Conservation (phyloP, 208 protist species). For the Leishmania major region DNA sequence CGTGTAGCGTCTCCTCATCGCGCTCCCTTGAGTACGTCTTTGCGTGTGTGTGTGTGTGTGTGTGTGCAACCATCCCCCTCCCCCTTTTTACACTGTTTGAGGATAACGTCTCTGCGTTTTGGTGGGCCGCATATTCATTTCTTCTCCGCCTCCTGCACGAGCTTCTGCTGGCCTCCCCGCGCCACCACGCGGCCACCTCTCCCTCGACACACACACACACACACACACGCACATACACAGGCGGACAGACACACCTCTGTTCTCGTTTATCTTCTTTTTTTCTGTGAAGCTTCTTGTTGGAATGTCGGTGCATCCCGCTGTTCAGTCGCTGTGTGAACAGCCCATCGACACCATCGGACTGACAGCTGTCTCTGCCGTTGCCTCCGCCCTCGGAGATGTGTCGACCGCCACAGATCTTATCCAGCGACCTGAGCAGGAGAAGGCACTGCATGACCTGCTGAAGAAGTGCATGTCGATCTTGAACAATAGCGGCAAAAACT, state of each 20-base stretch:
- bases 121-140: neutral
- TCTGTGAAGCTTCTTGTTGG: neutral
- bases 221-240: neutral
- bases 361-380: slow-evolving; percentile 63
- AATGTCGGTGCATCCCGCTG: slow-evolving; percentile 46
- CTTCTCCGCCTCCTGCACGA: neutral
- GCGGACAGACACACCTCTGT: neutral
- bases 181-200: neutral
- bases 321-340: slow-evolving; percentile 67
- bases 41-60: neutral
- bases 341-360: slow-evolving; percentile 40
- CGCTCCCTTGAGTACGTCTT: no score
- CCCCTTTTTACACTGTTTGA: neutral
- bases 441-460: slow-evolving; percentile 28
- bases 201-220: neutral
- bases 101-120: neutral
- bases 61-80: neutral
- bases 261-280: neutral
- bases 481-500: slow-evolving; percentile 70
- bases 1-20: neutral
- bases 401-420: slow-evolving; percentile 35
- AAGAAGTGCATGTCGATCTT: slow-evolving; percentile 43
- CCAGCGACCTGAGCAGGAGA: slow-evolving; percentile 24
- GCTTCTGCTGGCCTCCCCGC: neutral
- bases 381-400: slow-evolving; percentile 49